Base-by-base conservation (phyloP, 228 moss, liverwort and hornwort genomes). In the Sphagnum magellanicum region DNA sequence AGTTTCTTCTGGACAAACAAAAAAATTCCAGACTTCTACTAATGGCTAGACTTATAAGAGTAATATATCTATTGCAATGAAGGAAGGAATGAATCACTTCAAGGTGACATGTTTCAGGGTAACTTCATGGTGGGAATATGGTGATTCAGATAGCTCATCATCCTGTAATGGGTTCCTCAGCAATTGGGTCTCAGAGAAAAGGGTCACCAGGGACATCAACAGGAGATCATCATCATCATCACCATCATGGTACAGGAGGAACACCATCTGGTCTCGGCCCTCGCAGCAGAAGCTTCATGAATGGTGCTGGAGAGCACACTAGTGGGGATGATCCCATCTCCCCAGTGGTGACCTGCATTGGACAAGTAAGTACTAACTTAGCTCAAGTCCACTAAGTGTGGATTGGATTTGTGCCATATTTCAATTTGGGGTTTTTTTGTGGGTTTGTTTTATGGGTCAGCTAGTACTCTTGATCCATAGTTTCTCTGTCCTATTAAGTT, bases 301-400 rank as follows among this genome's bases (percentile, higher is more conserved):
- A 72, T 11, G 64, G 77, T 55, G 70, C 59, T 16, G 77, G 74
- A 11, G 85, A 77, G 3, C 85, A 82, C 68, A 70, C 75, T 6
- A 66, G 57, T 50, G 79, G 77, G 10, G 82, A 79, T 11, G 82
- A 86, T 74, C 85, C 85, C 10, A 82, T 81, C 5, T 82, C 82
- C 5, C 85, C 85, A 51, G 79, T 82, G 50, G 85, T 86, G 52
- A 77, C 75, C 63, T 86, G 85, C 75, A 86, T 82, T 51, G 85
- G 82, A 52, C 85, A 86, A 79, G 85, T 85, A 74, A 8, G 49
- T 49, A 10, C 5, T 59, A 53, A 48, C 48, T 17, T 49, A 17
- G 59, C 12, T 32, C 32, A 32, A 32, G 12, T 55, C 55, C 12
- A 8, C 12, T 12, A 4, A 55, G 3, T 12, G 55, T 8, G 12